phyloP scores from a whole-genome alignment of 352 stramenopile species.

The Phytophthora multivora region DNA sequence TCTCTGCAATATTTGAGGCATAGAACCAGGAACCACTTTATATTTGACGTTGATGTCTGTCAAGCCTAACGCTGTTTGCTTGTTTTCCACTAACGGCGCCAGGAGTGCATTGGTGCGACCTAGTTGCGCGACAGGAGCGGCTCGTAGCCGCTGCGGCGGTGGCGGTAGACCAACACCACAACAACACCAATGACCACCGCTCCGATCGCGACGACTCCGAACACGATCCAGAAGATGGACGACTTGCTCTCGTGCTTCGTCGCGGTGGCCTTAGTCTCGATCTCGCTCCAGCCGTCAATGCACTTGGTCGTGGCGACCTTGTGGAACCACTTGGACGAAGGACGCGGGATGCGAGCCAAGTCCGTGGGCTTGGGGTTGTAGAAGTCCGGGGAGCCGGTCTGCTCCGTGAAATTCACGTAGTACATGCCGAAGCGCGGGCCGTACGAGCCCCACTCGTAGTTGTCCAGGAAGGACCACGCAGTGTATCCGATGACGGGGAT shows the following conservation, averaged over 20 bases:
- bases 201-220: constrained; percentile 19
- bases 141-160: constrained; percentile 32
- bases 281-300: constrained; percentile 29
- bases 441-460: constrained; percentile 56
- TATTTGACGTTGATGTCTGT: constrained; percentile 9
- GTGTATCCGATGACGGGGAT: constrained; percentile 40
- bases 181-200: constrained; percentile 22
- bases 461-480: constrained; percentile 45
- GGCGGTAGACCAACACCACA: constrained; percentile 25
- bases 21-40: constrained; percentile 4
- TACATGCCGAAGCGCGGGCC: constrained; percentile 64
- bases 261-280: constrained; percentile 17
- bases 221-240: constrained; percentile 27
- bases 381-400: constrained; percentile 30
- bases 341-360: constrained; percentile 41
- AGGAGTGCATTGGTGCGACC: not conserved
- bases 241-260: constrained; percentile 15
- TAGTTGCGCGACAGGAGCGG: constrained; percentile 28
- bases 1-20: too few relatives aligned
- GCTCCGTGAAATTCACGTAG: constrained; percentile 61
- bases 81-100: not conserved
- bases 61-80: not conserved
- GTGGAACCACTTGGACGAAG: constrained; percentile 47
- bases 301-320: constrained; percentile 40
- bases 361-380: constrained; percentile 38